These are phyloP conservation scores for Dioscorea alata DNA, from an alignment of 106 monocot genomes.

Conservation along the genomic window DNA sequence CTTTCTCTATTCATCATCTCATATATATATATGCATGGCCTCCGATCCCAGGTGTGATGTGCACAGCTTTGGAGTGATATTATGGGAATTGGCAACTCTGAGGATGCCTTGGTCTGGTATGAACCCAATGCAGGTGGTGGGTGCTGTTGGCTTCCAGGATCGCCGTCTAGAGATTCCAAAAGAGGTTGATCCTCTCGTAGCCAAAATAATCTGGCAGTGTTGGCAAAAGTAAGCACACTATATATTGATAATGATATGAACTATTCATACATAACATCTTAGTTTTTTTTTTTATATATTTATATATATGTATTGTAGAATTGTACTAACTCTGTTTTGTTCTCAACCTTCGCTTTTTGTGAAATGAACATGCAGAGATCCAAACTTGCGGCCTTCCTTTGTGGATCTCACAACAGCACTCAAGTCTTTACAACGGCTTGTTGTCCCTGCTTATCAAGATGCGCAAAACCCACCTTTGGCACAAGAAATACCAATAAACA, in stretches of 20 bases:
- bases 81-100: conserved; percentile 94
- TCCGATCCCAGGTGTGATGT: conserved; percentile 77
- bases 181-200: conserved; percentile 86
- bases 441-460: conserved; percentile 50
- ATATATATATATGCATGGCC: no score
- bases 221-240: conserved; percentile 73
- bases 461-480: conserved; percentile 35
- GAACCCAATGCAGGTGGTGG: conserved; percentile 99
- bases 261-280: background rate
- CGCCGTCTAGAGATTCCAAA: conserved; percentile 90
- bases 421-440: conserved; percentile 66
- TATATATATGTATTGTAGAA: no score
- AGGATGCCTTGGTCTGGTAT: conserved; percentile 96
- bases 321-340: background rate
- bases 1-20: no score
- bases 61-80: conserved; percentile 95
- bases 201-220: conserved; percentile 79
- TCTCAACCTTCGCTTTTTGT: background rate
- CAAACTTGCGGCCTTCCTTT: conserved; percentile 88
- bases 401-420: conserved; percentile 60
- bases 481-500: conserved; percentile 64
- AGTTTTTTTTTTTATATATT: background rate
- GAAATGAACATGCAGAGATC: conserved; percentile 44
- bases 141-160: conserved; percentile 95
- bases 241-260: background rate